Percentiles rank a stretch among this genome's conserved stretches.
These are phyloP conservation scores for Penicillium tannophilum DNA, from an alignment of 495 filamentous ascomycete genomes.

Conservation along the genomic window DNA sequence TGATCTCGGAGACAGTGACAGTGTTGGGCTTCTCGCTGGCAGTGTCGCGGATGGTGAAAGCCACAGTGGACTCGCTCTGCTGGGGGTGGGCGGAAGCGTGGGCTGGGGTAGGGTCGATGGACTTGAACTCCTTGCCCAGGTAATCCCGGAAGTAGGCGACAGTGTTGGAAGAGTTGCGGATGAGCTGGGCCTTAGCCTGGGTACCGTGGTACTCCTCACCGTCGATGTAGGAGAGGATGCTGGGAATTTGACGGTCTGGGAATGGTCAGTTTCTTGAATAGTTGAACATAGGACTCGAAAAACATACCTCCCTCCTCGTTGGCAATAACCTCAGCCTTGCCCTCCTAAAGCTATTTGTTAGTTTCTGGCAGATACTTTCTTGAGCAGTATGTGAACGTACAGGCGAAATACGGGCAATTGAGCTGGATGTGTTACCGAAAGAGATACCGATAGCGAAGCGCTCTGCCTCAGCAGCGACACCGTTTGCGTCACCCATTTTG, in stretches of 20 bases:
- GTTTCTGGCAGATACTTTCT: slow-evolving; percentile 8
- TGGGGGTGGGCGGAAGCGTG: slow-evolving; percentile 91
- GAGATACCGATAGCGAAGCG: slow-evolving; percentile 89
- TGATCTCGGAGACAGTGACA: slow-evolving; percentile 80
- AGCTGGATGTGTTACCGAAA: slow-evolving; percentile 97
- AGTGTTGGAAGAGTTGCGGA: slow-evolving; percentile 90
- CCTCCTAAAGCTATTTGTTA: slow-evolving; percentile 59
- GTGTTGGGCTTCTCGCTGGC: slow-evolving; percentile 66
- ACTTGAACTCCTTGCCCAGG: slow-evolving; percentile 91
- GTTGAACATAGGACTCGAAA: slow-evolving; percentile 9
- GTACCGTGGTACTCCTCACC: slow-evolving; percentile 96
- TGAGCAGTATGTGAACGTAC: slow-evolving; percentile 43
- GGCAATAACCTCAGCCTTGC: slow-evolving; percentile 95
- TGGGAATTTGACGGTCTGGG: slow-evolving; percentile 92
- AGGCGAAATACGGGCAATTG: slow-evolving; percentile 80
- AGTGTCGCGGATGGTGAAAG: slow-evolving; percentile 83
- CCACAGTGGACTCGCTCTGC: slow-evolving; percentile 69
- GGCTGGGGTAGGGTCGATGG: slow-evolving; percentile 92
- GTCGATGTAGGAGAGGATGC: slow-evolving; percentile 88
- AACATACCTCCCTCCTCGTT: slow-evolving; percentile 94
- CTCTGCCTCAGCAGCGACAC: slow-evolving; percentile 51
- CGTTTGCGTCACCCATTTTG: slow-evolving; percentile 58
- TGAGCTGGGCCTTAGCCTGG: slow-evolving; percentile 89
- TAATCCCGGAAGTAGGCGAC: slow-evolving; percentile 95
- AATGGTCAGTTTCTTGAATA: slow-evolving; percentile 7